Evolutionary conservation across 352 stramenopile genomes (phyloP), one percentile per base, ranked within the genome.

Genomic region (Globisporangium carolinianum): DNA sequence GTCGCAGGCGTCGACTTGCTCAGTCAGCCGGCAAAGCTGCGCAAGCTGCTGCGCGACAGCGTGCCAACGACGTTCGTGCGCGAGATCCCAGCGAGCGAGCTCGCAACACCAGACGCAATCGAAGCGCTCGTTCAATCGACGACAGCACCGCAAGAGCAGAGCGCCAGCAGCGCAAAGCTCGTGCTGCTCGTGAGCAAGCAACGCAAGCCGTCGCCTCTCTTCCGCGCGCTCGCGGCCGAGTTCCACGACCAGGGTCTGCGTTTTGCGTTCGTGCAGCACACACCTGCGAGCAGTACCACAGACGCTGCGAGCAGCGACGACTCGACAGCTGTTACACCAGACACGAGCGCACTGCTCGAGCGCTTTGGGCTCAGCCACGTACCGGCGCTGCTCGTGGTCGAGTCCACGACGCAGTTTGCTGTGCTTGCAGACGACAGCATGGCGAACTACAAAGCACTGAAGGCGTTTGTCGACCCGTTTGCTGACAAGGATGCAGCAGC

Each of bases 131-230:
- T 71, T 36, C 24, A 59, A 6, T 43, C 51, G 7, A 43, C 39
- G 39, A 43, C 39, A 7, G 18, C 18, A 24, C 18, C 18, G 18
- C 18, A 24, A 24, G 18, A 24, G 18, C 18, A 24, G 18, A 1
- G 18, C 18, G 18, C 18, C 18, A 55, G 62, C 3, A 58, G 63
- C 39, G 64, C 62, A 18, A 59, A 50, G 53, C 52, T 88, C 10
- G 69, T 77, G 51, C 47, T 92, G 47, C 50, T 92, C 1, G 51
- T 87, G 10, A 89, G 77, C 48, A 89, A 89, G 57, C 75, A 92
- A 51, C 70, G 71, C 46, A 71, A 74, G 12, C 69, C 81, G 37
- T 83, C 83, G 36, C 68, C 71, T 0, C 52, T 90, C 56, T 93
- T 77, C 56, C 71, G 74, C 51, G 78, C 75, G 7, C 62, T 91